Evolutionary conservation across 208 protist species (phyloP), one percentile per base, ranked within the genome.

Genomic region (Naegleria gruberi): DNA sequence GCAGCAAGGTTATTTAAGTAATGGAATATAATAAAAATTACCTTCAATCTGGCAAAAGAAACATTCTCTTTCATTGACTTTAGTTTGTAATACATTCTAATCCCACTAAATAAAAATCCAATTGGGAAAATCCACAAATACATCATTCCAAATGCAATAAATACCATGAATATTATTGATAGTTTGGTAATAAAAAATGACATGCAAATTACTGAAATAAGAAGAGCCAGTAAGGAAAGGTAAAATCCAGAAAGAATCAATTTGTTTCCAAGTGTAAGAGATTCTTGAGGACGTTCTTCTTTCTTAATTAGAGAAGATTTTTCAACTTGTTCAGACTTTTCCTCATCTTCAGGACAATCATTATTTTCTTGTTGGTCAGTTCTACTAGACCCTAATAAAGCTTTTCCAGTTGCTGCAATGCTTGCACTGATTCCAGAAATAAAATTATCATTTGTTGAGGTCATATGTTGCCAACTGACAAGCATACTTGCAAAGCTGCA

Each of bases 61-160:
- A 77, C 26, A 77, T 77, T 77, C 8, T 77, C 65, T 77, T 77
- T 77, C 65, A 77, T 77, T 37, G 65, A 77, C 34, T 77, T 77
- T 8, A 77, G 30, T 77, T 77, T 77, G 30, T 77, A 77, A 37
- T 77, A 77, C 65, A 77, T 77, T 77, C 65, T 26, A 37, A 77
- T 77, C 10, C 30, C 65, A 77, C 65, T 77, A n/a, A 77, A 77
- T 77, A 77, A 77, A 77, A 77, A 77, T 7, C 30, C 65, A 37
- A 77, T 77, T 77, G 65, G 65, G 30, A 77, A 77, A 37, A 77
- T 77, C 65, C 65, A 77, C 30, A 77, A 77, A 77, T 77, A 77
- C 17, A 77, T 77, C 65, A 77, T 77, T 37, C 65, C 65, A 37
- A 30, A 77, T 8, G 65, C 65, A 37, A 77, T 37, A 77, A 77